Evolutionary conservation across 2,329 filamentous ascomycete species (phyloP).

Genomic region (Emydomyces testavorans): DNA sequence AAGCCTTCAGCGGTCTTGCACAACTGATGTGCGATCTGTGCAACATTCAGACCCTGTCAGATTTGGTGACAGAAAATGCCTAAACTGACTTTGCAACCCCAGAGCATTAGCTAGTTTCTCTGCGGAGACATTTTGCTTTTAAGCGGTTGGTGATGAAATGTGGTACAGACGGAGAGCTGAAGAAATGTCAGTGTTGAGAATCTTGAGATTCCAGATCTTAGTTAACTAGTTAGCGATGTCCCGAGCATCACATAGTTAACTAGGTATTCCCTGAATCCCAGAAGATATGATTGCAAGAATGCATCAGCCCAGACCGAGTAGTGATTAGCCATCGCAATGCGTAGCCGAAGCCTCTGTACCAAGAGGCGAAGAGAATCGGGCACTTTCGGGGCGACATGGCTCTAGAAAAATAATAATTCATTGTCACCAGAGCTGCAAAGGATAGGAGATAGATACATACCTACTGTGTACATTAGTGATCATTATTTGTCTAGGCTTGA

Average conservation of each 20-base stretch:
- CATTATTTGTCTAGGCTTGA: too few species aligned
- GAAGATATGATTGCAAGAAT: not conserved
- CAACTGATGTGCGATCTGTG: not conserved
- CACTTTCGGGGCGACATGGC: not conserved
- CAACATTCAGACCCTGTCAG: not conserved
- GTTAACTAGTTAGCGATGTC: not conserved
- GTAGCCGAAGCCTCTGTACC: not conserved
- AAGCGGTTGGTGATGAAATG: constrained; percentile 3
- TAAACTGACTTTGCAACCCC: too few species aligned
- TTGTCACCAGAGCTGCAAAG: too few species aligned
- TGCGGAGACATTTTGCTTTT: not conserved
- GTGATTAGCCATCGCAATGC: constrained; percentile 1
- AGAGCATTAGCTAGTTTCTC: too few species aligned
- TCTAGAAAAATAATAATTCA: not conserved
- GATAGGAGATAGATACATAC: too few species aligned
- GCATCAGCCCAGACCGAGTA: not conserved
- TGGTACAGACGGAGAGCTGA: not conserved
- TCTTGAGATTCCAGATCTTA: not conserved
- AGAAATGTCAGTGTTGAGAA: not conserved
- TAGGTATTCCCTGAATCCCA: too few species aligned
- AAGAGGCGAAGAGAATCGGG: not conserved
- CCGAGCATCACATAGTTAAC: too few species aligned
- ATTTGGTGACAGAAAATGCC: not conserved
- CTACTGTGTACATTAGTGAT: too few species aligned
- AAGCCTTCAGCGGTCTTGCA: not conserved